Base-by-base conservation (phyloP, 1,284 basidiomycete species). In the Acaromyces ingoldii region DNA sequence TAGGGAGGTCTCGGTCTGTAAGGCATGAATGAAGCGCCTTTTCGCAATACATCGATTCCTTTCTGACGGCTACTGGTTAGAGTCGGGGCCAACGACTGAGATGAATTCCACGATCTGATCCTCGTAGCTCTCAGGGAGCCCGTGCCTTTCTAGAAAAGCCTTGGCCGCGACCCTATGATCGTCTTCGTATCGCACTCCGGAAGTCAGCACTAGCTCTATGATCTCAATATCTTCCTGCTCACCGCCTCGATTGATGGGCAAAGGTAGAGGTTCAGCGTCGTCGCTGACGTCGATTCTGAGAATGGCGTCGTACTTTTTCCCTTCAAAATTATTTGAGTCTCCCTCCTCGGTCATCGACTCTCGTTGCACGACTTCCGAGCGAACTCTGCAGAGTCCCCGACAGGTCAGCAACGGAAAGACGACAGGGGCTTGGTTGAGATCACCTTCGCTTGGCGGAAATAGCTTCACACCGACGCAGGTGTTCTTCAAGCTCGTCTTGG, bases 201-300 rank as follows among this genome's bases (percentile, higher is more conserved):
- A 21, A 7, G 36, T 25, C 21, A 7, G 22, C 4, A 11, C 15
- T 4, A 6, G 40, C 7, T 6, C 15, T 9, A 5, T 4, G 24
- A 4, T 6, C 15, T 6, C 24, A 7, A 21, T 30, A 10, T 5
- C 13, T 21, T 9, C 24, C 13, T 47, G 34, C 21, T 52, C 45
- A 54, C 25, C 52, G 10, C 41, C 46, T 19, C 48, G 37, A 40
- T 64, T 66, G 42, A 66, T 43, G 7, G 55, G 50, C 19, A 66
- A 34, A 0, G 47, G 36, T 0, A 66, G 37, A 3, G 63, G 57
- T 11, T 59, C 55, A n/a, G 41, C 21, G 39, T 66, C 62, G 26
- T 64, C 60, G n/a, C 52, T 40, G 26, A 66, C 55, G 38, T 64
- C 62, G 36, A 66, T 55, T 10, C 41, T 51, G 21, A 66, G 57